These are phyloP conservation scores for Acidiella bohemica DNA, from an alignment of 495 filamentous ascomycete genomes.

Conservation along the genomic window DNA sequence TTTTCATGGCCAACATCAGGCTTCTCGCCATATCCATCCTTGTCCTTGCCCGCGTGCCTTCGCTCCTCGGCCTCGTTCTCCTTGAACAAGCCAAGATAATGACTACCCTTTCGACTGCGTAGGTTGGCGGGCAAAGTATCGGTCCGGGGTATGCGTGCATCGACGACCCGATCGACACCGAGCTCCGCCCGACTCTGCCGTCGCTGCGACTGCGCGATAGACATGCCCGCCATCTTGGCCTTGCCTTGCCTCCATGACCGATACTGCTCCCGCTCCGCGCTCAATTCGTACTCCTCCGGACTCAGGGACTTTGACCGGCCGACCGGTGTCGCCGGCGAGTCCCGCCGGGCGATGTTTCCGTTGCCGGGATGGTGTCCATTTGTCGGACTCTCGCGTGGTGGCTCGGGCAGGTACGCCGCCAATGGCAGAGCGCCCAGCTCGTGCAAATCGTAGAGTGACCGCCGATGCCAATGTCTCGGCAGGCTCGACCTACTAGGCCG, in stretches of 20 bases:
- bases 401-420: constrained; percentile 6
- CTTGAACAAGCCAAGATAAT: constrained; percentile 83
- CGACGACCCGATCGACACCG: constrained; percentile 68
- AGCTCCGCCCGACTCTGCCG: constrained; percentile 22
- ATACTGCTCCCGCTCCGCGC: constrained; percentile 23
- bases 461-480: constrained; percentile 12
- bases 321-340: constrained; percentile 7
- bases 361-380: background rate
- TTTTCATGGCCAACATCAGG: constrained; percentile 19
- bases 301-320: background rate
- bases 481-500: constrained; percentile 12
- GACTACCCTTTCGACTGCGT: constrained; percentile 86
- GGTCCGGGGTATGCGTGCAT: constrained; percentile 59
- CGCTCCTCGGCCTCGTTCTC: constrained; percentile 53
- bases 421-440: constrained; percentile 4
- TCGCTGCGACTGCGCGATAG: constrained; percentile 13
- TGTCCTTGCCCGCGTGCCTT: constrained; percentile 14
- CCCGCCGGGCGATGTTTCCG: background rate
- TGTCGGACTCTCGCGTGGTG: no score
- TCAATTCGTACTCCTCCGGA: constrained; percentile 1
- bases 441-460: constrained; percentile 14
- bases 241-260: constrained; percentile 31
- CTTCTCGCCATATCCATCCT: background rate
- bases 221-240: constrained; percentile 18
- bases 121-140: constrained; percentile 54